These are phyloP conservation scores for Bondarzewia mesenterica DNA, from an alignment of 1,284 basidiomycete species.

Conservation along the genomic window DNA sequence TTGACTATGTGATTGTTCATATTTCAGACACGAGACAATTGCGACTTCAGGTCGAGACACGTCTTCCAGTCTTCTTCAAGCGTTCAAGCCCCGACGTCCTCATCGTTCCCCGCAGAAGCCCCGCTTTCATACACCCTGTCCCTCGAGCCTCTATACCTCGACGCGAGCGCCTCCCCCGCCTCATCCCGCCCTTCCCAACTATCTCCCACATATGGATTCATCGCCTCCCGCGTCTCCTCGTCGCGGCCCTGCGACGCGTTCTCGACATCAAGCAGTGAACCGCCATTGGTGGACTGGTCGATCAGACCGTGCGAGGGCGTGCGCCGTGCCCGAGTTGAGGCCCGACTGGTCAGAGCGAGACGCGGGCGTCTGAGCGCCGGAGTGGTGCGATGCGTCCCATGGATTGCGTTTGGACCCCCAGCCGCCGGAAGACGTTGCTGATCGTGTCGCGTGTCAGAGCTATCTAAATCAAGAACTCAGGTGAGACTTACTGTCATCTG, in stretches of 20 bases:
- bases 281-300: conserved; percentile 19
- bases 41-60: no score
- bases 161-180: conserved; percentile 20
- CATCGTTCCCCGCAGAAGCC: no score
- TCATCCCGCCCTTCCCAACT: conserved; percentile 21
- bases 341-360: no score
- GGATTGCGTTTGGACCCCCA: conserved; percentile 18
- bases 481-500: conserved; percentile 20
- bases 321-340: no score
- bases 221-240: conserved; percentile 13
- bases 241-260: conserved; percentile 24
- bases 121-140: no score
- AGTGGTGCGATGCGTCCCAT: background rate
- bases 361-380: background rate
- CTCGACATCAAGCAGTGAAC: conserved; percentile 15
- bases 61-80: no score
- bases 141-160: conserved; percentile 18
- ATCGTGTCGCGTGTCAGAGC: background rate
- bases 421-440: conserved; percentile 28
- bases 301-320: conserved; percentile 12
- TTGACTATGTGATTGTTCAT: no score
- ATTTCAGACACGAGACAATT: no score
- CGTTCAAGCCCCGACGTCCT: no score
- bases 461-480: no score
- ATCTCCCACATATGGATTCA: conserved; percentile 19